Evolutionary conservation across 208 protist genomes (phyloP).

Genomic region (Herpetomonas samuelpessoai): DNA sequence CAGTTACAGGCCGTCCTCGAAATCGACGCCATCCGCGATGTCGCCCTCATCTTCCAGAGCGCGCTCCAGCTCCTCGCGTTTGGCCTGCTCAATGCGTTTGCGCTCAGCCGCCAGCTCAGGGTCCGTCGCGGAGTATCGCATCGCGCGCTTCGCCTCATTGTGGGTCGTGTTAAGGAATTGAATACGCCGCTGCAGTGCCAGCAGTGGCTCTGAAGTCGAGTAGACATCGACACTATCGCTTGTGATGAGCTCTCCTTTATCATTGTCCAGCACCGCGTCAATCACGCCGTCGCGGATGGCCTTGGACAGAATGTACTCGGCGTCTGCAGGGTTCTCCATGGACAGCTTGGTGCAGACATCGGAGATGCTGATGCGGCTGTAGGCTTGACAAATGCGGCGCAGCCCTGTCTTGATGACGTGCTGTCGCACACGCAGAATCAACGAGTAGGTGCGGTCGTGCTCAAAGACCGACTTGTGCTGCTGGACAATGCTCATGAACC

Average conservation of each 20-base stretch:
- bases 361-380: conserved; percentile 96
- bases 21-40: conserved; percentile 67
- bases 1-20: conserved; percentile 86
- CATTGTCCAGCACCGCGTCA: conserved; percentile 95
- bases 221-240: conserved; percentile 96
- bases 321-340: conserved; percentile 95
- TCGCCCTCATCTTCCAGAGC: conserved; percentile 71
- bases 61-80: conserved; percentile 64
- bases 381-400: conserved; percentile 95
- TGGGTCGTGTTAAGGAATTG: conserved; percentile 95
- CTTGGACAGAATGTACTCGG: conserved; percentile 98
- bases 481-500: conserved; percentile 93
- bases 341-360: conserved; percentile 96
- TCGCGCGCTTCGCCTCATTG: conserved; percentile 94
- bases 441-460: conserved; percentile 94
- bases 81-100: conserved; percentile 52
- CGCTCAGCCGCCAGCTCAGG: conserved; percentile 78
- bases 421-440: conserved; percentile 95
- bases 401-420: conserved; percentile 98
- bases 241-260: conserved; percentile 89
- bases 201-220: conserved; percentile 94
- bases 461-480: conserved; percentile 89
- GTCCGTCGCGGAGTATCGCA: conserved; percentile 84
- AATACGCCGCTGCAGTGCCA: conserved; percentile 95
- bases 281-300: conserved; percentile 98